A percentile compares a stretch with the other conserved stretches of the same genome.
Evolutionary conservation across 345 rosid species (phyloP).

Genomic region (Camelina sativa): DNA sequence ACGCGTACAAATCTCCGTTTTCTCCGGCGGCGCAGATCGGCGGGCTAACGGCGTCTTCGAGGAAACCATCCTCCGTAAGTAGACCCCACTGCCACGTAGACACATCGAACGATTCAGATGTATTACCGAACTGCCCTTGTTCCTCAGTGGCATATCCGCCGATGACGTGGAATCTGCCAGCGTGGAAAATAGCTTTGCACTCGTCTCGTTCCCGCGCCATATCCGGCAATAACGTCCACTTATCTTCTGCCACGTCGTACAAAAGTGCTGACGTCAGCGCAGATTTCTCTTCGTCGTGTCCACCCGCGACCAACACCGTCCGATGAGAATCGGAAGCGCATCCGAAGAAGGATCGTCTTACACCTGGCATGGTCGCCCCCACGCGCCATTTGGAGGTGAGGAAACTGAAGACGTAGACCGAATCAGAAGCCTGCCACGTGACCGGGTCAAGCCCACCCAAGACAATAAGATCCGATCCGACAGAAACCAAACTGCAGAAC

Average conservation of each 20-base stretch:
- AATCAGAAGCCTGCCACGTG: conserved; percentile 59
- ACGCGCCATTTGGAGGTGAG: conserved; percentile 63
- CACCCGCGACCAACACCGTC: conserved; percentile 73
- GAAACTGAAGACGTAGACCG: conserved; percentile 61
- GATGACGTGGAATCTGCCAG: conserved; percentile 70
- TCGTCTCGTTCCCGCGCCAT: conserved; percentile 81
- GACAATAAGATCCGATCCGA: conserved; percentile 68
- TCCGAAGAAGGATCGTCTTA: conserved; percentile 61
- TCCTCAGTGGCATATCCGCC: conserved; percentile 76
- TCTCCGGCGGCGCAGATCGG: conserved; percentile 41
- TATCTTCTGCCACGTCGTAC: conserved; percentile 63
- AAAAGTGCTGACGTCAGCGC: conserved; percentile 66
- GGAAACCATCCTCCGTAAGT: conserved; percentile 38
- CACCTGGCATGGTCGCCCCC: conserved; percentile 75
- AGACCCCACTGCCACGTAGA: conserved; percentile 57
- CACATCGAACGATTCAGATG: conserved; percentile 54
- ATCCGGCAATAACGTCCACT: conserved; percentile 66
- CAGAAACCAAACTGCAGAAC: conserved; percentile 63
- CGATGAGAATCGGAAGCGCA: conserved; percentile 65
- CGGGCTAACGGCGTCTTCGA: conserved; percentile 47
- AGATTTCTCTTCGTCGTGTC: conserved; percentile 70
- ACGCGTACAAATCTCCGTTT: conserved; percentile 48
- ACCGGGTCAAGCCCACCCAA: conserved; percentile 80
- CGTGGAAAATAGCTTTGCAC: conserved; percentile 63
- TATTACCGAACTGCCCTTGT: conserved; percentile 69